Percentiles rank a stretch among this genome's conserved stretches.
Conservation (phyloP, 306 rosid species). For the Cajanus cajan region DNA sequence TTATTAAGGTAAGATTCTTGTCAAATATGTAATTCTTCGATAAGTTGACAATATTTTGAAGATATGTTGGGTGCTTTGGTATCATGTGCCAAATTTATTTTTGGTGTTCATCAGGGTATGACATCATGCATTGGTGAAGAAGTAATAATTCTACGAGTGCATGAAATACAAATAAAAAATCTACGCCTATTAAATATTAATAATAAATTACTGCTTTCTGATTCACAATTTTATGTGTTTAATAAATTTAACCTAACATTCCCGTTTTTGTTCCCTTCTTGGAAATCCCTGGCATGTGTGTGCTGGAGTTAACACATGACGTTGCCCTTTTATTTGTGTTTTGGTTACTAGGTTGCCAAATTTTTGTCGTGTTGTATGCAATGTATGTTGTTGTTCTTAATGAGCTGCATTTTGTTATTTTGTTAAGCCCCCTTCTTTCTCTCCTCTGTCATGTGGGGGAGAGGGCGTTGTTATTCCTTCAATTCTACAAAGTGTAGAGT, state of each 20-base stretch:
- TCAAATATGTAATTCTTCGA: slow-evolving; percentile 8
- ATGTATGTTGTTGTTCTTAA: neutral
- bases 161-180: neutral
- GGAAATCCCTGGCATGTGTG: neutral
- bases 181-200: neutral
- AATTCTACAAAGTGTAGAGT: neutral
- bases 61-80: slow-evolving; percentile 4
- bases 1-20: slow-evolving; percentile 71
- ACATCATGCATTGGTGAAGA: neutral
- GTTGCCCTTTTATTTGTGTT: neutral
- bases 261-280: neutral
- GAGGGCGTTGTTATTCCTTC: neutral
- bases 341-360: neutral
- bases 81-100: neutral
- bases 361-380: neutral
- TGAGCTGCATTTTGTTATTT: slow-evolving; percentile 10
- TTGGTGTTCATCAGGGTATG: neutral
- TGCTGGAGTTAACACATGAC: neutral
- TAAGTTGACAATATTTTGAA: neutral
- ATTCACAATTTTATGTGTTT: neutral
- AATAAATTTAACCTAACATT: neutral
- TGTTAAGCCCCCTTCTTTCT: neutral
- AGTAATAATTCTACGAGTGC: neutral
- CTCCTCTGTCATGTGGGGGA: neutral
- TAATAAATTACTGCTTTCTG: neutral